These are phyloP conservation scores for Populus euphratica DNA, from an alignment of 345 rosid species.

Conservation along the genomic window DNA sequence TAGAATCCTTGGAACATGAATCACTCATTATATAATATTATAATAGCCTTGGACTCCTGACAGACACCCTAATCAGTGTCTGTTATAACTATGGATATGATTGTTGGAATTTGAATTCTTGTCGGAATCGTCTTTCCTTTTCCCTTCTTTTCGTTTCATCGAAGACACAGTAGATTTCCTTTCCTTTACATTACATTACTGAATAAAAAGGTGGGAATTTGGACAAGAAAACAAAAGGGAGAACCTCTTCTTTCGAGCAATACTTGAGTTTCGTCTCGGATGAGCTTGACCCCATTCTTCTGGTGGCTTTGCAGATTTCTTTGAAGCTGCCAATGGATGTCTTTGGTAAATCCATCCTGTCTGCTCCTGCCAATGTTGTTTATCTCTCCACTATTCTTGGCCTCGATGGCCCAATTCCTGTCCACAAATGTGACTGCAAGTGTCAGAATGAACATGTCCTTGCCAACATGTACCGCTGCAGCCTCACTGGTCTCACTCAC, in stretches of 20 bases:
- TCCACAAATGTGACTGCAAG: conserved; percentile 91
- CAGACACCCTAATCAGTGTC: background rate
- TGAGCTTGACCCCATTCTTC: background rate
- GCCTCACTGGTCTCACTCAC: conserved; percentile 85
- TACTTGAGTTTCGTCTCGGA: no score
- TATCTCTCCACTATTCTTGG: conserved; percentile 87
- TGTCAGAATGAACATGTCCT: conserved; percentile 81
- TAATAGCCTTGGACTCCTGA: no score
- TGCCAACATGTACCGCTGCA: conserved; percentile 93
- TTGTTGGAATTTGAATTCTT: background rate
- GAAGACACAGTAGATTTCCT: no score
- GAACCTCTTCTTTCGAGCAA: no score
- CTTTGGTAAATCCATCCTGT: conserved; percentile 60
- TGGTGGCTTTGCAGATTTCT: no score
- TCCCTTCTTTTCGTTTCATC: background rate
- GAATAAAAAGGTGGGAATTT: background rate
- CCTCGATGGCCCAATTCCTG: conserved; percentile 60
- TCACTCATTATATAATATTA: background rate
- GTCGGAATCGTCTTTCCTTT: background rate
- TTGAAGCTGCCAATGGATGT: conserved; percentile 61
- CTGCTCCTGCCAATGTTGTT: conserved; percentile 74
- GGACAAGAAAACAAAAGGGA: background rate
- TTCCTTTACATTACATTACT: background rate
- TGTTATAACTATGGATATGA: background rate
- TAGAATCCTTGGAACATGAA: background rate